Conservation (phyloP, 2,329 filamentous ascomycete genomes). For the Talaromyces pinophilus region DNA sequence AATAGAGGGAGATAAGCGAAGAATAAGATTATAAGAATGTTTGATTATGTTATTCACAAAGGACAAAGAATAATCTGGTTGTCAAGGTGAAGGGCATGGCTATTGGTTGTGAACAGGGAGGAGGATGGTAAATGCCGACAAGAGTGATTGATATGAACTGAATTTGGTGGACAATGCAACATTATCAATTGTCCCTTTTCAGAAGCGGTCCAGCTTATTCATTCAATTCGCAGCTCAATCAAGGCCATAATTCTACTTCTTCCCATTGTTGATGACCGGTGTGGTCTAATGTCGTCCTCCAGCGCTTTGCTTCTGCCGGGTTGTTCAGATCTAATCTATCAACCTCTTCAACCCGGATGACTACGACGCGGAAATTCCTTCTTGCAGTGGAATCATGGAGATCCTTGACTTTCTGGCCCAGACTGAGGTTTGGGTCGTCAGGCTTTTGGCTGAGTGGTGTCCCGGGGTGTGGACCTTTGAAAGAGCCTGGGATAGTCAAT, state of each 20-base stretch:
- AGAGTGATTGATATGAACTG: neutral
- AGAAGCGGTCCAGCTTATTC: neutral
- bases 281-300: slow-evolving; percentile 64
- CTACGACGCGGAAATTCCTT: slow-evolving; percentile 78
- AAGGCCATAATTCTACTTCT: slow-evolving; percentile 68
- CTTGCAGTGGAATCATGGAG: slow-evolving; percentile 70
- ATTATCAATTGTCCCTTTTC: neutral
- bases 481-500: slow-evolving; percentile 54
- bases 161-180: slow-evolving; percentile 1
- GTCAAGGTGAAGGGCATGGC: neutral
- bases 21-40: neutral
- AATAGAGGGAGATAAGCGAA: slow-evolving; percentile 7
- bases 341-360: slow-evolving; percentile 78
- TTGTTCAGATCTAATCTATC: slow-evolving; percentile 73
- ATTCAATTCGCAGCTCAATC: slow-evolving; percentile 23
- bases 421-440: slow-evolving; percentile 46
- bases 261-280: slow-evolving; percentile 60
- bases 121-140: slow-evolving; percentile 1
- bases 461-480: slow-evolving; percentile 71
- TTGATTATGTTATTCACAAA: slow-evolving; percentile 3
- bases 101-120: slow-evolving; percentile 4
- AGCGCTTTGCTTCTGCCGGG: slow-evolving; percentile 63
- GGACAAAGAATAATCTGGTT: slow-evolving; percentile 3
- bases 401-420: slow-evolving; percentile 67
- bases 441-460: slow-evolving; percentile 57